Evolutionary conservation across 2,329 filamentous ascomycete species (phyloP).

Genomic region (Claviceps fusiformis): DNA sequence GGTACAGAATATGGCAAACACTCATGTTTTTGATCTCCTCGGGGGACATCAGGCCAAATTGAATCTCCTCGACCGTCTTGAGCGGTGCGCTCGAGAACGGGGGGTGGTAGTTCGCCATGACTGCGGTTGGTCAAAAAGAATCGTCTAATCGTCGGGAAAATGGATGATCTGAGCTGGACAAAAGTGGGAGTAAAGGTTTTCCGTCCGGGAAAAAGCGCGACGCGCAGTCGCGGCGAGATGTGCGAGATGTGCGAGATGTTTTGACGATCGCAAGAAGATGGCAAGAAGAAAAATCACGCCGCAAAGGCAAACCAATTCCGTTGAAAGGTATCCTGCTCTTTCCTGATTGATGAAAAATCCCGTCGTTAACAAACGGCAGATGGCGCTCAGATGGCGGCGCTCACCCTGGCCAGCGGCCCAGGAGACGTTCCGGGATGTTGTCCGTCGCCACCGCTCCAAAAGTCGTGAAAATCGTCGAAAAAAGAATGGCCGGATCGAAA

Average conservation of each 20-base stretch:
- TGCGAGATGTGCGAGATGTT: too few species aligned
- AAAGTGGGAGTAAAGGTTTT: not conserved
- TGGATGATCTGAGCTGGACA: constrained; percentile 8
- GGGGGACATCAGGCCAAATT: constrained; percentile 93
- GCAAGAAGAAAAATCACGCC: constrained; percentile 8
- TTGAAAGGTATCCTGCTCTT: constrained; percentile 12
- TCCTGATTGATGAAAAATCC: constrained; percentile 20
- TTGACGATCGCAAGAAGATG: not conserved
- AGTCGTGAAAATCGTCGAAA: constrained; percentile 22
- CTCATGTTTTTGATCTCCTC: constrained; percentile 99
- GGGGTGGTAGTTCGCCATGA: constrained; percentile 86
- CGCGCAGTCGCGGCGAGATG: not conserved
- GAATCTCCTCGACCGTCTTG: constrained; percentile 97
- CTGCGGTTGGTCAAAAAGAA: constrained; percentile 23
- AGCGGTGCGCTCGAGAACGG: constrained; percentile 86
- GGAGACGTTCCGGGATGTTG: constrained; percentile 31
- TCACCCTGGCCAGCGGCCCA: constrained; percentile 32
- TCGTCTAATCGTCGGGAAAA: not conserved
- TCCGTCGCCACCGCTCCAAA: constrained; percentile 31
- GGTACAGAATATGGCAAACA: constrained; percentile 88
- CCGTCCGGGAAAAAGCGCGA: constrained; percentile 8
- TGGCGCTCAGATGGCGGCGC: constrained; percentile 28
- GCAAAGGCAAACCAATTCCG: constrained; percentile 9
- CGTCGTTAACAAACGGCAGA: constrained; percentile 21
- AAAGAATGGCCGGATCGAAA: constrained; percentile 23